Conservation (phyloP, 2,329 filamentous ascomycete species). For the Aspergillus persii region DNA sequence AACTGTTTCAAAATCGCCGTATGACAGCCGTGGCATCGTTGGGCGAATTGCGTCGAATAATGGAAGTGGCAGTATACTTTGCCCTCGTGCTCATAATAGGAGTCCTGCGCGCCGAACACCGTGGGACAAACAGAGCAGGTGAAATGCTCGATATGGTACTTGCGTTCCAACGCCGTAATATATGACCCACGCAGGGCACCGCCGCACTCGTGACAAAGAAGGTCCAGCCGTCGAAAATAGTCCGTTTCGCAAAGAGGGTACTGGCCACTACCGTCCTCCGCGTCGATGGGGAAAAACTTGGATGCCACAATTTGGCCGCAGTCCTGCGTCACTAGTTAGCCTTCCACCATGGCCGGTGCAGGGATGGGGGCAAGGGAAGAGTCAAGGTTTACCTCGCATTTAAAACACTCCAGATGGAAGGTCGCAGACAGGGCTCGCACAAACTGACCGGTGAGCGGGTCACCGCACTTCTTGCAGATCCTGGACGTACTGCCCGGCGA, state of each 20-base stretch:
- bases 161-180: conserved; percentile 94
- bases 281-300: conserved; percentile 97
- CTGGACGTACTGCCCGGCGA: conserved; percentile 45
- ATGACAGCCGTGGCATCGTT: conserved; percentile 93
- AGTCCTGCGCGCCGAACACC: conserved; percentile 97
- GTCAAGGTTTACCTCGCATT: conserved; percentile 72
- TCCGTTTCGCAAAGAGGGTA: conserved; percentile 97
- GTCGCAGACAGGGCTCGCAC: conserved; percentile 90
- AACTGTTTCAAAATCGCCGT: conserved; percentile 98
- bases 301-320: conserved; percentile 96
- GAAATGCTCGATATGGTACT: conserved; percentile 99
- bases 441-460: conserved; percentile 88
- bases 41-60: conserved; percentile 95
- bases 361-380: not conserved
- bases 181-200: conserved; percentile 93
- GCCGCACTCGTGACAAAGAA: conserved; percentile 89
- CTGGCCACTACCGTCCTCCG: conserved; percentile 76
- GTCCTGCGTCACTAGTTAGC: conserved; percentile 59
- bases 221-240: conserved; percentile 88
- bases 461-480: conserved; percentile 79
- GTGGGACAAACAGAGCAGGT: conserved; percentile 96
- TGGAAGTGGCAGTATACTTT: conserved; percentile 98
- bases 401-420: conserved; percentile 97
- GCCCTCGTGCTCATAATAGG: conserved; percentile 97
- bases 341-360: conserved; percentile 15